A percentile compares a stretch with the other conserved stretches of the same genome.
phyloP scores from a whole-genome alignment of 257 asterid genomes.

The Solanum dulcamara region DNA sequence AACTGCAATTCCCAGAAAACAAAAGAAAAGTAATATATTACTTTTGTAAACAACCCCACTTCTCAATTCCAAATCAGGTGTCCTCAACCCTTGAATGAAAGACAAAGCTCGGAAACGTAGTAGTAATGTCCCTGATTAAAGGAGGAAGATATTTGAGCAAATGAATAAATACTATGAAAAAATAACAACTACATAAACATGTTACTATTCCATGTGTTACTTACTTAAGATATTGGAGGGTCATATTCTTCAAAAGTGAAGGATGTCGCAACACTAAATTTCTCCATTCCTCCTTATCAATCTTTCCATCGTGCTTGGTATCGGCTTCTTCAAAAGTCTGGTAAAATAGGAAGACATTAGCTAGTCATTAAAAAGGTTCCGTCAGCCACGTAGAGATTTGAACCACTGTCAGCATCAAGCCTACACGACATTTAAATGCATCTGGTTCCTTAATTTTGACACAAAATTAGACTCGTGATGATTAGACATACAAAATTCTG shows the following conservation, averaged over 20 bases:
- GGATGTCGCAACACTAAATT: constrained; percentile 84
- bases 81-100: constrained; percentile 94
- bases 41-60: background rate
- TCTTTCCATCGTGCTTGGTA: constrained; percentile 90
- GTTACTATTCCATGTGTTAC: constrained; percentile 3
- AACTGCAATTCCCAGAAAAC: background rate
- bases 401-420: background rate
- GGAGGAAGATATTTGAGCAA: background rate
- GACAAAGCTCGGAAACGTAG: constrained; percentile 93
- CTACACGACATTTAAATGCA: background rate
- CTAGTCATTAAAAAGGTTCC: background rate
- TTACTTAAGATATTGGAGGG: constrained; percentile 93
- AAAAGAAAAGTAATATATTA: background rate
- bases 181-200: background rate
- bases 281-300: constrained; percentile 96
- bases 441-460: background rate
- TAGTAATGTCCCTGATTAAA: constrained; percentile 45
- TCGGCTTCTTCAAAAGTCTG: constrained; percentile 98
- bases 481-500: background rate
- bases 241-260: constrained; percentile 87
- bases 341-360: background rate
- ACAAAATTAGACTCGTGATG: background rate
- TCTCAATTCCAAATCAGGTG: constrained; percentile 33
- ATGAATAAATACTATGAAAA: background rate
- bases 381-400: background rate